These are phyloP conservation scores for Articulospora tetracladia DNA, from an alignment of 495 filamentous ascomycete genomes.

Conservation along the genomic window DNA sequence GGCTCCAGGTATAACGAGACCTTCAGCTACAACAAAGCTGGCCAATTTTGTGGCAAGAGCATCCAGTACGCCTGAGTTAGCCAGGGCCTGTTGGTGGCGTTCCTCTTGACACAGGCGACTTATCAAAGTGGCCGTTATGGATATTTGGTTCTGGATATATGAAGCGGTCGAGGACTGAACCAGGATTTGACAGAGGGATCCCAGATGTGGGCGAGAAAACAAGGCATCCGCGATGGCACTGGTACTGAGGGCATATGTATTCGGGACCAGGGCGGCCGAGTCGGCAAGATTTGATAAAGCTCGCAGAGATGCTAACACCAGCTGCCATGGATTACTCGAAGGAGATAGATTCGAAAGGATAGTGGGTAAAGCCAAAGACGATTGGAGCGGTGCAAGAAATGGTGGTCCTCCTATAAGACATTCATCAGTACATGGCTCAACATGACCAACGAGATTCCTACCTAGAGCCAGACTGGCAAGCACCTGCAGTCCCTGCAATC, in stretches of 20 bases:
- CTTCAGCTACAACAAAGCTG: constrained; percentile 64
- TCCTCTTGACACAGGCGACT: constrained; percentile 59
- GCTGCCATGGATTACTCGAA: constrained; percentile 53
- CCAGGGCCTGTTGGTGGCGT: constrained; percentile 61
- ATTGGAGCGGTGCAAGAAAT: constrained; percentile 71
- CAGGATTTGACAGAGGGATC: constrained; percentile 60
- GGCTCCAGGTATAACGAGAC: constrained; percentile 59
- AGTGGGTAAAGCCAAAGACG: constrained; percentile 57
- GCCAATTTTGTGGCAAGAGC: constrained; percentile 74
- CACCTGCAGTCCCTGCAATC: constrained; percentile 76
- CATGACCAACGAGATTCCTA: constrained; percentile 33
- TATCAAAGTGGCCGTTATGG: constrained; percentile 64
- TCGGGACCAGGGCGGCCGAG: constrained; percentile 45
- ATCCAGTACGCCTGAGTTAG: constrained; percentile 72
- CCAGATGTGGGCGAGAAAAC: constrained; percentile 57
- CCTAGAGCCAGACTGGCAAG: constrained; percentile 82
- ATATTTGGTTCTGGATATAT: constrained; percentile 61
- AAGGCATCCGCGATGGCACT: constrained; percentile 53
- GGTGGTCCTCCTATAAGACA: constrained; percentile 64
- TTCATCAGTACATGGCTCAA: constrained; percentile 23
- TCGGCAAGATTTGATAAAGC: constrained; percentile 71
- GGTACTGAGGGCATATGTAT: constrained; percentile 27
- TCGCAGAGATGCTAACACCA: constrained; percentile 70
- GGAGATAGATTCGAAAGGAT: constrained; percentile 68
- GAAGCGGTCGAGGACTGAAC: constrained; percentile 47